Base-by-base conservation (phyloP, 1,284 basidiomycete genomes). In the Spongispora temasekensis region DNA sequence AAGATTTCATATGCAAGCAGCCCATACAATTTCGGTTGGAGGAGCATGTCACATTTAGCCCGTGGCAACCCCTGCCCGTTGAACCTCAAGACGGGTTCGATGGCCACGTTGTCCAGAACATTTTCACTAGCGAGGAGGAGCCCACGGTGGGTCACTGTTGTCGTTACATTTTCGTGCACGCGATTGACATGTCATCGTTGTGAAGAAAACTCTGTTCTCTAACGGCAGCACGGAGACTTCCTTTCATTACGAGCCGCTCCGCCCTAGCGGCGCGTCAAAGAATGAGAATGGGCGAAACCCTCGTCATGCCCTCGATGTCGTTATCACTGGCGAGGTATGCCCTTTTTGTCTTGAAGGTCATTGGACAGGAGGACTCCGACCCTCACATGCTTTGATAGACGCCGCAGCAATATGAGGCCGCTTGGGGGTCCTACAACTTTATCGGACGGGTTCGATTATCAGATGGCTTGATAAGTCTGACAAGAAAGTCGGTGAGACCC, bases 381-480 rank as follows among this genome's bases (percentile, higher is more conserved):
- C 48, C 70, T 75, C 66, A 76, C 73, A 67, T 32, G 57, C 46
- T 19, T 54, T 13, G 63, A 27, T 50, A 74, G 75, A 77, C 72
- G n/a, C 75, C 75, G 44, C 59, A 17, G 31, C 64, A 58, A 54
- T 74, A 67, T 25, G 71, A 74, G 52, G 62, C 57, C 2, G 76
- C 76, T 5, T 77, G 77, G 77, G 77, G 77, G 1, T 68, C 68
- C 15, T 78, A 75, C 59, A 74, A 71, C 58, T 76, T 82, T 60
- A 65, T 78, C 46, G 85, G 84, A 55, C 81, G 83, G 31, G 74
- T 85, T 53, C 77, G 83, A 44, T 68, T 81, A 59, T 73, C 76
- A 13, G 85, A 86, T 65, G 84, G 84, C 23, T 72, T 85, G 56
- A 74, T 84, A 35, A 75, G 78, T 42, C 67, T 85, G 58, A 69